Evolutionary conservation across 768 basidiomycete genomes (phyloP).

Genomic region (Boletus huronensis): DNA sequence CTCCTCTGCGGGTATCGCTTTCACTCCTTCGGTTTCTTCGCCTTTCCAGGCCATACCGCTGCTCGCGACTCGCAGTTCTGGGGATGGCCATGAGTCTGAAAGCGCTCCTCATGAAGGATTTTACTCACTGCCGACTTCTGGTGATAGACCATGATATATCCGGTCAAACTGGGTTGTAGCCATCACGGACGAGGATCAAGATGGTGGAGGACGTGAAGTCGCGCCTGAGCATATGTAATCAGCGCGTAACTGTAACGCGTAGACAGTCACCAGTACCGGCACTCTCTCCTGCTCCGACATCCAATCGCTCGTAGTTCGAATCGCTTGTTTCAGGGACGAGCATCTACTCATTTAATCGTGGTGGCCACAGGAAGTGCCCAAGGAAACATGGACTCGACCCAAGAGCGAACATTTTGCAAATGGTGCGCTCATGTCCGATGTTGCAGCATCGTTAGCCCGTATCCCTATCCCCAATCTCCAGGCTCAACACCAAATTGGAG

Average conservation of each 20-base stretch:
- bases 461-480: slow-evolving; percentile 30
- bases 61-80: slow-evolving; percentile 83
- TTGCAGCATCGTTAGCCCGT: background rate
- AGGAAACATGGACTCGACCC: slow-evolving; percentile 36
- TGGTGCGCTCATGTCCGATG: slow-evolving; percentile 49
- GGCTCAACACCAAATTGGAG: slow-evolving; percentile 96
- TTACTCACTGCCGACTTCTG: slow-evolving; percentile 80
- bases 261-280: background rate
- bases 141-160: slow-evolving; percentile 70
- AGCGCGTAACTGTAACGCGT: slow-evolving; percentile 20
- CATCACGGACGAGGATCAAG: slow-evolving; percentile 19
- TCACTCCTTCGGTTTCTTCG: slow-evolving; percentile 58
- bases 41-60: slow-evolving; percentile 96
- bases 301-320: background rate
- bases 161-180: slow-evolving; percentile 84
- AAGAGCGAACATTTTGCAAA: slow-evolving; percentile 88
- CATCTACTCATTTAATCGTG: background rate
- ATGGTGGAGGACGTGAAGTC: slow-evolving; percentile 17
- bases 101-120: background rate
- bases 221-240: slow-evolving; percentile 31
- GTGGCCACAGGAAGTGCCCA: too few species aligned
- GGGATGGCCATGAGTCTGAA: background rate
- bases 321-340: background rate
- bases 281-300: background rate
- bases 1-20: slow-evolving; percentile 62